phyloP scores from a whole-genome alignment of 805 yeast genomes.

The Saccharomyces mikatae region DNA sequence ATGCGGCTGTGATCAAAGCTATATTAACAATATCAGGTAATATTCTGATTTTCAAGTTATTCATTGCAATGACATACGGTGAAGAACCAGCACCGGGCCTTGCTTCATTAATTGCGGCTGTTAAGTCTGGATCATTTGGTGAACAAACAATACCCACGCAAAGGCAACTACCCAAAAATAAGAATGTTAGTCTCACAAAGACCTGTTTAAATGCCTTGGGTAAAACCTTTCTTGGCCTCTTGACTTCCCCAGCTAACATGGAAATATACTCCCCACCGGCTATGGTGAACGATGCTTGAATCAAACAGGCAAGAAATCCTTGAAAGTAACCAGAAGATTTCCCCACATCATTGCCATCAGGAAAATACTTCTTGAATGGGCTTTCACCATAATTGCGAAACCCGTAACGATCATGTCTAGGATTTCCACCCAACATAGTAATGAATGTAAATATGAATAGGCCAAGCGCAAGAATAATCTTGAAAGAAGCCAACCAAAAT shows the following conservation, averaged over 20 bases:
- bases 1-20: constrained; percentile 63
- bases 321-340: constrained; percentile 48
- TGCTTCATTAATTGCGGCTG: constrained; percentile 48
- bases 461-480: constrained; percentile 67
- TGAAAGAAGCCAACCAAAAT: constrained; percentile 69
- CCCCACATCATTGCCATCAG: constrained; percentile 35
- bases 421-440: constrained; percentile 86
- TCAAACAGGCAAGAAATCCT: constrained; percentile 63
- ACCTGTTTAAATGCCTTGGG: constrained; percentile 78
- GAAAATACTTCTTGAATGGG: constrained; percentile 48
- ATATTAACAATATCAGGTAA: constrained; percentile 77
- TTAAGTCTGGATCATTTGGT: constrained; percentile 53
- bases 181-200: constrained; percentile 54
- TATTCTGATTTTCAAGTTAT: constrained; percentile 52
- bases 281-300: constrained; percentile 68
- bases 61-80: constrained; percentile 81
- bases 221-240: constrained; percentile 59
- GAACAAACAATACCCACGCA: constrained; percentile 74
- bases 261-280: constrained; percentile 84
- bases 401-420: constrained; percentile 54
- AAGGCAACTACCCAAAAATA: constrained; percentile 67
- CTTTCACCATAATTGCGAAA: constrained; percentile 48
- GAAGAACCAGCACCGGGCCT: constrained; percentile 74
- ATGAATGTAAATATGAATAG: constrained; percentile 65
- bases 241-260: constrained; percentile 78